Conservation (phyloP, 345 rosid genomes). For the Citropsis articulata region DNA sequence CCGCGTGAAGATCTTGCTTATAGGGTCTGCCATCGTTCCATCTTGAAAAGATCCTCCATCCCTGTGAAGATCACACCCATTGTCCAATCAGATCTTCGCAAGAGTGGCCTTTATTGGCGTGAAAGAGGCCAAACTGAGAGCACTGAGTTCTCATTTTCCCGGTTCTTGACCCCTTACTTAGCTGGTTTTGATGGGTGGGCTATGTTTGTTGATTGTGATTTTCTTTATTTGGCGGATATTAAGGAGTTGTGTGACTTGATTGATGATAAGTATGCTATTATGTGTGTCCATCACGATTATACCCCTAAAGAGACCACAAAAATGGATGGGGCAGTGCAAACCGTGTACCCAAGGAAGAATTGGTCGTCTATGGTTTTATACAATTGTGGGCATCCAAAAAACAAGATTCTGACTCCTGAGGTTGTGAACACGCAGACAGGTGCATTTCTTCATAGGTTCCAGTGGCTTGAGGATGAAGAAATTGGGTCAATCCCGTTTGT, state of each 20-base stretch:
- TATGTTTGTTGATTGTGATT: slow-evolving; percentile 94
- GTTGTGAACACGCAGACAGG: slow-evolving; percentile 72
- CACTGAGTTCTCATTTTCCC: slow-evolving; percentile 91
- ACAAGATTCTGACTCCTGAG: slow-evolving; percentile 66
- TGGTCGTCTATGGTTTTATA: slow-evolving; percentile 99
- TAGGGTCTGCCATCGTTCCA: slow-evolving; percentile 75
- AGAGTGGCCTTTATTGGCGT: slow-evolving; percentile 75
- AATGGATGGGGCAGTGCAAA: slow-evolving; percentile 97
- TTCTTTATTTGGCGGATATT: slow-evolving; percentile 81
- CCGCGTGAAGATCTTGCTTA: slow-evolving; percentile 84
- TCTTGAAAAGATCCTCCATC: slow-evolving; percentile 70
- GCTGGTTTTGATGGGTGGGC: slow-evolving; percentile 93
- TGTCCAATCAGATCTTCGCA: slow-evolving; percentile 75
- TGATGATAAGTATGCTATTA: slow-evolving; percentile 83
- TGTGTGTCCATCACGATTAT: slow-evolving; percentile 97
- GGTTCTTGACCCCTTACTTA: slow-evolving; percentile 85
- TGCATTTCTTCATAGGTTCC: slow-evolving; percentile 93
- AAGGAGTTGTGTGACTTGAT: slow-evolving; percentile 70
- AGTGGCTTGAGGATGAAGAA: slow-evolving; percentile 89
- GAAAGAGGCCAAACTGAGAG: slow-evolving; percentile 81
- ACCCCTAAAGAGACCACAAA: slow-evolving; percentile 85
- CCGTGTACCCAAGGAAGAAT: slow-evolving; percentile 93
- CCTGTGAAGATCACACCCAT: slow-evolving; percentile 82
- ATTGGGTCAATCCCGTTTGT: slow-evolving; percentile 83
- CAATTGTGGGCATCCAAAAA: slow-evolving; percentile 90